Percentiles rank a stretch among this genome's conserved stretches.
Evolutionary conservation across 73 alveolate genomes (phyloP).

Genomic region (Paramecium tetraurelia): DNA sequence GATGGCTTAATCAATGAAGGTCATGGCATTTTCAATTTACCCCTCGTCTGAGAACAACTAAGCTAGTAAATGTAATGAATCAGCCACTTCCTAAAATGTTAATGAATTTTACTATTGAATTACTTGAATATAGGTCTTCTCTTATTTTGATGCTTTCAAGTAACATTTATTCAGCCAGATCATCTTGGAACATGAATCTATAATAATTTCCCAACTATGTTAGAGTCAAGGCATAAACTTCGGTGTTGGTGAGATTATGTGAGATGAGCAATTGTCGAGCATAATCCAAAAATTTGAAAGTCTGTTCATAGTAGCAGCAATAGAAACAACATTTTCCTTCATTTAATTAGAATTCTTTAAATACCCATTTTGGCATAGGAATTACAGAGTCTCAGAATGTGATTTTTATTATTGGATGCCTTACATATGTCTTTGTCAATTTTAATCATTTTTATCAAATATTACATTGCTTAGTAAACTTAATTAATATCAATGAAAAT

Average conservation of each 20-base stretch:
- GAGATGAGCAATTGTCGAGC: neutral
- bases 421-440: neutral
- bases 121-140: neutral
- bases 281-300: neutral
- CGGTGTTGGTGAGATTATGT: neutral
- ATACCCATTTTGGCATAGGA: neutral
- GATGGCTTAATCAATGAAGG: neutral
- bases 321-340: neutral
- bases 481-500: neutral
- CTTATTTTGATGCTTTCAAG: neutral
- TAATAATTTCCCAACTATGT: conserved; percentile 5
- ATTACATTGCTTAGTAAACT: neutral
- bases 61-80: neutral
- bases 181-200: conserved; percentile 24
- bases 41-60: neutral
- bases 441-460: neutral
- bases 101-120: neutral
- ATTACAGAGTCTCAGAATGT: neutral
- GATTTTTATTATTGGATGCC: neutral
- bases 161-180: neutral
- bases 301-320: neutral
- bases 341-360: neutral
- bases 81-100: conserved; percentile 8
- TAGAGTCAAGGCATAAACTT: neutral
- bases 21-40: neutral